phyloP scores from a whole-genome alignment of 768 basidiomycete species.

The Plicaturopsis crispa region DNA sequence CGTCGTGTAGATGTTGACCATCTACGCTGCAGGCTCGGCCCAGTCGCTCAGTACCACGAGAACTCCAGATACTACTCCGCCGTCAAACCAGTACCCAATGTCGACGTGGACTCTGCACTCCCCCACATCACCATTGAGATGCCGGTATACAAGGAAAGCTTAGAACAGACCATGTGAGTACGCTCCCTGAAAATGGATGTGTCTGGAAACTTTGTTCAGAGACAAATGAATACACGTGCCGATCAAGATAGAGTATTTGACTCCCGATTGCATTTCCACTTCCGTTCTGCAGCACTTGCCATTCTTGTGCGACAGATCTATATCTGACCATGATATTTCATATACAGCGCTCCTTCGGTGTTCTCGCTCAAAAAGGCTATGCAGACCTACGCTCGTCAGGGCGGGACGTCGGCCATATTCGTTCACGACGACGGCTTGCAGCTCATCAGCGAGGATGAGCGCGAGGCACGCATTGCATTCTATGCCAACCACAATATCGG shows the following conservation, averaged over 20 bases:
- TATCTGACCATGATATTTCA: slow-evolving; percentile 11
- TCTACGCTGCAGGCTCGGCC: slow-evolving; percentile 48
- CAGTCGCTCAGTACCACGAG: slow-evolving; percentile 79
- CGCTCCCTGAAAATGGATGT: no score
- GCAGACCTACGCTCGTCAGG: slow-evolving; percentile 90
- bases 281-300: not conserved
- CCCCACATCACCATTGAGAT: slow-evolving; percentile 78
- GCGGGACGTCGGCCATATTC: slow-evolving; percentile 72
- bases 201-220: no score
- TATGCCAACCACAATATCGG: slow-evolving; percentile 75
- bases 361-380: slow-evolving; percentile 77
- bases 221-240: no score
- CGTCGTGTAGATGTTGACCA: slow-evolving; percentile 3
- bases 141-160: slow-evolving; percentile 84
- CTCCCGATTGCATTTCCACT: not conserved
- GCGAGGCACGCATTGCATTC: slow-evolving; percentile 59
- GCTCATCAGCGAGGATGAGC: slow-evolving; percentile 51
- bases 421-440: slow-evolving; percentile 84
- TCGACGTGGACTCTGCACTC: slow-evolving; percentile 52
- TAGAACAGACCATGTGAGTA: slow-evolving; percentile 78
- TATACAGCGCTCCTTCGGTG: slow-evolving; percentile 59
- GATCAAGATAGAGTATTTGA: no score
- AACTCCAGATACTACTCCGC: slow-evolving; percentile 84
- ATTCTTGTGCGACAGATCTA: not conserved
- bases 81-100: slow-evolving; percentile 49